Base-by-base conservation (phyloP, 108 stramenopile genomes). In the Cyclostephanos tholiformis region DNA sequence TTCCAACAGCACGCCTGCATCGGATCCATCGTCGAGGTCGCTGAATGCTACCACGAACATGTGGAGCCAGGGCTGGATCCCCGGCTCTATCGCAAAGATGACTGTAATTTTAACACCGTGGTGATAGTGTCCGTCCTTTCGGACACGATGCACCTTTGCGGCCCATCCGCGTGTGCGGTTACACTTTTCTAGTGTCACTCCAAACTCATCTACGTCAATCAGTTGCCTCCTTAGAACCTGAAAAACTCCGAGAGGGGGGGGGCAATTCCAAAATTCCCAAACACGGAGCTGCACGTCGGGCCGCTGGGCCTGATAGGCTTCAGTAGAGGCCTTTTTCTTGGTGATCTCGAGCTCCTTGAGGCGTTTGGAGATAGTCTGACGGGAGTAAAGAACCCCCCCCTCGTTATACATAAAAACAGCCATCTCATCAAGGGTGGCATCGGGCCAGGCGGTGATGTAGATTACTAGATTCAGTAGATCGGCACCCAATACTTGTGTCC, bases 41-140 rank as follows among this genome's bases (percentile, higher is more conserved):
- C 20, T 69, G n/a, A 39, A 56, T 25, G 13, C 65, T 41, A 8
- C 39, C 39, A 26, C 25, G 23, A 55, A 27, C 27, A 55, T 55
- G 25, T 27, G 23, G 23, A 55, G 53, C 13, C 25, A 55, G 23
- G 13, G n/a, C 58, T 0, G 16, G 32, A 29, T 32, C 30, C 44
- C 58, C 16, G 59, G 69, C n/a, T 70, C 69, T 5, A 70, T 58
- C 2, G 58, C 56, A 43, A 70, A 25, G 41, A 60, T 17, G 23
- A 27, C 16, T 20, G 71, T 72, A 5, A 63, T 20, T 22, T 62
- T 72, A 16, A 22, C 14, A 17, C 50, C 50, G 12, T 41, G 58
- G 44, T 46, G 39, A 26, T 71, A 71, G 29, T 71, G 69, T n/a
- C 69, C 69, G 6, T 46, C 29, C 39, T 71, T 71, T 10, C 59